Evolutionary conservation across 768 basidiomycete genomes (phyloP), one percentile per base, ranked within the genome.

Genomic region (Amanita fuliginea): DNA sequence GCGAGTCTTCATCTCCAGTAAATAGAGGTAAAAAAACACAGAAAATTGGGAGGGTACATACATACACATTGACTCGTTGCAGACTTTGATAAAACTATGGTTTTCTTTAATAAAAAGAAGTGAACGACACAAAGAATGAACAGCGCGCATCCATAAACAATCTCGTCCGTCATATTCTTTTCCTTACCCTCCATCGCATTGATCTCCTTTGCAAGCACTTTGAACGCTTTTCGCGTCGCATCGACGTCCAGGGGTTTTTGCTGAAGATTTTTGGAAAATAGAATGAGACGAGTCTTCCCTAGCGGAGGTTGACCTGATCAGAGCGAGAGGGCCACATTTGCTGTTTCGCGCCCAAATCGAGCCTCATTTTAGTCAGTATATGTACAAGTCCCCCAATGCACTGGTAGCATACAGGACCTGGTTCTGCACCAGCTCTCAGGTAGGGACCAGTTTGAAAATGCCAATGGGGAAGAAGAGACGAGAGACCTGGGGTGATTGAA

Each of bases 211-310:
- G 78, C 75, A 4, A 95, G 61, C 46, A 70, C 68, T 57, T 86
- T 82, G 54, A 96, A 93, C 6, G 79, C 78, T 0, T 55, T 57
- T 13, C 68, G 63, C 1, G 87, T 83, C 2, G 89, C 90, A 21
- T 85, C 76, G 4, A 73, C 66, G 59, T 96, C 91, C 19, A 96
- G 66, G 2, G 85, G 76, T 58, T 96, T 59, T 85, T 82, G 19
- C 94, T 93, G 57, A 96, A 97, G 51, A 95, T 96, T 64, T 91
- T 92, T 1, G 93, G 93, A 71, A 96, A 96, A 62, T 85, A 90
- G 51, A 87, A 83, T 0, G 92, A 88, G 6, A 96, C 72, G 40
- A 97, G 75, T 0, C 94, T 78, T 4, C 94, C 94, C 2, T 96
- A 80, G 3, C 93, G 68, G 7, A 97, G 71, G 59, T 97, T 97